Percentiles rank a stretch among this genome's conserved stretches.
phyloP scores from a whole-genome alignment of 306 rosid genomes.

The Coriaria nepalensis region DNA sequence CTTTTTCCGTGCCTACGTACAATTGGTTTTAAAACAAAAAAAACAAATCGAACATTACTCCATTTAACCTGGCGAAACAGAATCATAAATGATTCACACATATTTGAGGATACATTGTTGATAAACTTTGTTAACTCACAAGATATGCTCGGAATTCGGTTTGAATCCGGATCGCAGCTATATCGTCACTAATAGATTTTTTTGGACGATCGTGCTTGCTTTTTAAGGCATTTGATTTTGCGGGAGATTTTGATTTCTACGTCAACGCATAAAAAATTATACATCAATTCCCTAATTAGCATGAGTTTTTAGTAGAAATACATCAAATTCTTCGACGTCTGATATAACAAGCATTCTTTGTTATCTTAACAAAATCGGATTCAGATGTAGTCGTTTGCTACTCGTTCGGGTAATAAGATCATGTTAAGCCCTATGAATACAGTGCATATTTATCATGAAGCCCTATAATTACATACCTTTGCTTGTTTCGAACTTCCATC shows the following conservation, averaged over 20 bases:
- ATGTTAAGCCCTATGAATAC: background rate
- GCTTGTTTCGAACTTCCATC: conserved; percentile 44
- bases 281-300: conserved; percentile 11
- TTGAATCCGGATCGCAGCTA: conserved; percentile 81
- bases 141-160: conserved; percentile 74
- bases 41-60: background rate
- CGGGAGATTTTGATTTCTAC: conserved; percentile 39
- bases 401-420: too few species aligned
- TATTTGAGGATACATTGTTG: background rate
- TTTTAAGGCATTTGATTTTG: conserved; percentile 29
- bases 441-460: background rate
- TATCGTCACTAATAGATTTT: conserved; percentile 32
- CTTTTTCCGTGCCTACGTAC: conserved; percentile 63
- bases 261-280: conserved; percentile 12
- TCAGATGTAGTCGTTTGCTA: too few species aligned
- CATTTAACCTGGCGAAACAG: conserved; percentile 6
- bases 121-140: conserved; percentile 22
- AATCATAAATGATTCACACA: conserved; percentile 1
- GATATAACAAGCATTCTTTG: too few species aligned
- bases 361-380: too few species aligned
- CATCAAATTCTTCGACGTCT: background rate
- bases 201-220: conserved; percentile 24
- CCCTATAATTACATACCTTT: conserved; percentile 32
- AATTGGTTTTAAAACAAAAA: background rate
- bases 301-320: conserved; percentile 1